A percentile compares a stretch with the other conserved stretches of the same genome.
Conservation (phyloP, 2,329 filamentous ascomycete species). For the Arthrobotrys pseudoclavata region DNA sequence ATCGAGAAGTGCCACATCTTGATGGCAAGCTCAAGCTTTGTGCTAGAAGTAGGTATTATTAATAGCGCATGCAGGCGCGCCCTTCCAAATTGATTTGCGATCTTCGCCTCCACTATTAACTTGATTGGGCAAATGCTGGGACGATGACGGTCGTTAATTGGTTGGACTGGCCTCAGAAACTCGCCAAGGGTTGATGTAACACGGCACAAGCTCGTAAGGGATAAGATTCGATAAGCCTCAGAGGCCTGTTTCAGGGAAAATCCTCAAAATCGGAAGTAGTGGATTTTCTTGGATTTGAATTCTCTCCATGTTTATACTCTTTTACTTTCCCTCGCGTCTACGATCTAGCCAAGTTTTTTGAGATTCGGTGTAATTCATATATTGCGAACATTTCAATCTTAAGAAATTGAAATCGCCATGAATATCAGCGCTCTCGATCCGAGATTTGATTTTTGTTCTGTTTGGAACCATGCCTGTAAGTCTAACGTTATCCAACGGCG, state of each 20-base stretch:
- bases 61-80: background rate
- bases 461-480: slow-evolving; percentile 18
- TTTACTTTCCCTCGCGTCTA: background rate
- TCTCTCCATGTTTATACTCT: background rate
- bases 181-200: background rate
- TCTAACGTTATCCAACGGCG: background rate
- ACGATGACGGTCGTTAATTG: background rate
- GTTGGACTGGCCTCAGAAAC: background rate
- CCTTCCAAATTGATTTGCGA: slow-evolving; percentile 5
- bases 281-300: background rate
- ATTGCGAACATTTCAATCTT: too few relatives aligned
- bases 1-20: too few relatives aligned
- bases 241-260: too few relatives aligned
- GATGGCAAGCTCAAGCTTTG: too few relatives aligned
- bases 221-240: background rate
- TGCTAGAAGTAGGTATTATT: background rate
- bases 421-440: slow-evolving; percentile 6
- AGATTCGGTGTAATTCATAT: too few relatives aligned
- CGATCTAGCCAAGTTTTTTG: background rate
- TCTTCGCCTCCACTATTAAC: background rate
- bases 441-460: background rate
- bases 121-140: background rate
- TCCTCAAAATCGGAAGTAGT: background rate
- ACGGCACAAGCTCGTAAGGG: background rate
- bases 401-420: background rate